Percentiles rank a stretch among this genome's conserved stretches.
phyloP scores from a whole-genome alignment of 768 basidiomycete species.

The Boletus insuetus region DNA sequence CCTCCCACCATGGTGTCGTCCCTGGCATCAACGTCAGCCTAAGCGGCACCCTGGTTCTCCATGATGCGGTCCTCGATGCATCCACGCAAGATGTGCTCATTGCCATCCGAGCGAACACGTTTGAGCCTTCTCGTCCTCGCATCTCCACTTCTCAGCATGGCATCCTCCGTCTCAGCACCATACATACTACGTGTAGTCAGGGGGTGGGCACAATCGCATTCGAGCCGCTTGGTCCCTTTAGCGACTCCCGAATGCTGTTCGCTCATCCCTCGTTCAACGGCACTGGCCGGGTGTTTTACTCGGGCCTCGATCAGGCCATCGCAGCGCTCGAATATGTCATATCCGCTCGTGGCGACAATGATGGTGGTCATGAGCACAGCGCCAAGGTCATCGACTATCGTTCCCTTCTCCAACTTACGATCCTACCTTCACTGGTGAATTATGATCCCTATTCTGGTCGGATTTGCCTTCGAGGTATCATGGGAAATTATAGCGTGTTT shows the following conservation, averaged over 20 bases:
- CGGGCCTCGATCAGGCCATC: neutral
- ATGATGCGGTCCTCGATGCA: too few relatives aligned
- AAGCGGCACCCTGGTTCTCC: too few relatives aligned
- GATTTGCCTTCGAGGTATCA: slow-evolving; percentile 6
- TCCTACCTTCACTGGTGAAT: slow-evolving; percentile 1
- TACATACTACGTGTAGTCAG: neutral
- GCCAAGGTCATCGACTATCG: slow-evolving; percentile 3
- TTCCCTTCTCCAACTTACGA: neutral
- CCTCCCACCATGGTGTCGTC: neutral
- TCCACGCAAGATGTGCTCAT: too few relatives aligned
- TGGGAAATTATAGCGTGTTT: neutral
- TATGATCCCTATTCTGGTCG: slow-evolving; percentile 23
- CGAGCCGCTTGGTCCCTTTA: neutral
- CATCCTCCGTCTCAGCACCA: slow-evolving; percentile 1
- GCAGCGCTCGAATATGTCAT: slow-evolving; percentile 16
- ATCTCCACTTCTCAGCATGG: neutral
- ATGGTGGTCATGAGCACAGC: neutral
- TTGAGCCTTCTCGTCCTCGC: slow-evolving; percentile 15
- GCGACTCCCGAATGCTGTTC: neutral
- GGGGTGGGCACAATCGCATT: slow-evolving; percentile 10
- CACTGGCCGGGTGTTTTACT: slow-evolving; percentile 10
- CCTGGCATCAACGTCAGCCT: too few relatives aligned
- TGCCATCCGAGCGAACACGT: too few relatives aligned
- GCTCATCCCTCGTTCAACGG: slow-evolving; percentile 15
- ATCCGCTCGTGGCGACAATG: neutral